Evolutionary conservation across 1,284 basidiomycete species (phyloP).

Genomic region (Leccinum pachyderme): DNA sequence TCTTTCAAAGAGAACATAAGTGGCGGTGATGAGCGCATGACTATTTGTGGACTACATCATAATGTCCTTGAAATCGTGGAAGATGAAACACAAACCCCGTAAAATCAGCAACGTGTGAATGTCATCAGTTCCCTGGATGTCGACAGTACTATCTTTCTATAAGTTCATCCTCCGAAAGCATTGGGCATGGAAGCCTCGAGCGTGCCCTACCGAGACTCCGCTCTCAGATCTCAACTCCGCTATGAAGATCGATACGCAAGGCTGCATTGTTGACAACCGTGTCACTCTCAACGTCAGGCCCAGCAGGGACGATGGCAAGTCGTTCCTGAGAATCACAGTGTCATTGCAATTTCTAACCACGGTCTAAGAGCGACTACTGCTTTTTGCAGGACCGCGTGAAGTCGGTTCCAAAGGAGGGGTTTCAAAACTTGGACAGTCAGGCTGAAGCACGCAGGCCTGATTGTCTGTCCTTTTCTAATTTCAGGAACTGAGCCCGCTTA

Average conservation of each 20-base stretch:
- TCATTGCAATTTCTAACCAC: not conserved
- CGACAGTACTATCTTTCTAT: not conserved
- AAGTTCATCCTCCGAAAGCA: not conserved
- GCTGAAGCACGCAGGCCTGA: not conserved
- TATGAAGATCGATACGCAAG: not conserved
- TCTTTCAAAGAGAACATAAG: no score
- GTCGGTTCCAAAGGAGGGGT: slow-evolving; percentile 7
- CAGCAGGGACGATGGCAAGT: slow-evolving; percentile 5
- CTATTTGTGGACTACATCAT: no score
- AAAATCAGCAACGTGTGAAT: no score
- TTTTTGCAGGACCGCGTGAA: slow-evolving; percentile 19
- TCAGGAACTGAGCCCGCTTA: slow-evolving; percentile 3
- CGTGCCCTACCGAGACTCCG: not conserved
- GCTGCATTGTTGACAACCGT: not conserved
- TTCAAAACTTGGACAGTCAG: slow-evolving; percentile 5
- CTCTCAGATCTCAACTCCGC: not conserved
- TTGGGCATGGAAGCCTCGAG: not conserved
- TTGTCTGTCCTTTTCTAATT: not conserved
- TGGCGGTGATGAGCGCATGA: no score
- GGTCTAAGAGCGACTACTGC: not conserved
- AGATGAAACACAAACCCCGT: not conserved
- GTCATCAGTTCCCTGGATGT: no score
- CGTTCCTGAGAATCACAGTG: slow-evolving; percentile 21
- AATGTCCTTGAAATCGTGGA: not conserved
- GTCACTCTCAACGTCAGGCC: not conserved